phyloP scores from a whole-genome alignment of 2,329 filamentous ascomycete species.

The Mariannaea sp. region DNA sequence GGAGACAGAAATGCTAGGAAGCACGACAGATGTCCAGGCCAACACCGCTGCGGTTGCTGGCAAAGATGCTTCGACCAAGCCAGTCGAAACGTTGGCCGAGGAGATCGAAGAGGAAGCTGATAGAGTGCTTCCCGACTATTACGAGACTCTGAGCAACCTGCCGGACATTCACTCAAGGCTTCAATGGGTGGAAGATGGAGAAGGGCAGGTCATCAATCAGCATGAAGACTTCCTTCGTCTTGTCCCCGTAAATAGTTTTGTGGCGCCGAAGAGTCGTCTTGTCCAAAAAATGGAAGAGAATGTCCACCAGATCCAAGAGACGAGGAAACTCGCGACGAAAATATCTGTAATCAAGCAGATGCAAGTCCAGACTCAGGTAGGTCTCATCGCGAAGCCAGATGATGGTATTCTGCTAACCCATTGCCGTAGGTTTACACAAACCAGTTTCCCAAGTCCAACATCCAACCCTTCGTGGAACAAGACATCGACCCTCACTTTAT shows the following conservation, averaged over 20 bases:
- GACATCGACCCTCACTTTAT: slow-evolving; percentile 90
- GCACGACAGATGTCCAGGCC: slow-evolving; percentile 45
- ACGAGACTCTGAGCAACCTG: slow-evolving; percentile 82
- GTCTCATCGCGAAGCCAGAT: slow-evolving; percentile 20
- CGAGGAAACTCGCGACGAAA: slow-evolving; percentile 92
- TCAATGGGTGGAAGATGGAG: slow-evolving; percentile 86
- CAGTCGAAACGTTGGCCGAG: slow-evolving; percentile 82
- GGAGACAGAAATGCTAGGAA: slow-evolving; percentile 61
- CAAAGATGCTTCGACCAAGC: slow-evolving; percentile 53
- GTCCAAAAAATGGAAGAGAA: slow-evolving; percentile 85
- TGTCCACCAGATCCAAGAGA: slow-evolving; percentile 94
- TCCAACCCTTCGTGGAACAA: slow-evolving; percentile 82
- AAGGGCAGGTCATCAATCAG: slow-evolving; percentile 87
- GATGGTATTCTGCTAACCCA: slow-evolving; percentile 15
- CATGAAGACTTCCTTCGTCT: slow-evolving; percentile 83
- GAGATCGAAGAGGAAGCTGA: slow-evolving; percentile 92
- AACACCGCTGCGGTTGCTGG: slow-evolving; percentile 46
- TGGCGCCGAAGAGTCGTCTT: slow-evolving; percentile 73
- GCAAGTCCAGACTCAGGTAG: slow-evolving; percentile 94
- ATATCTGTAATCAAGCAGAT: slow-evolving; percentile 99
- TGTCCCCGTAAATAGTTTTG: slow-evolving; percentile 75
- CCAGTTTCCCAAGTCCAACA: slow-evolving; percentile 96
- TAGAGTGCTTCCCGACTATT: slow-evolving; percentile 88
- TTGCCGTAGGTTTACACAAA: slow-evolving; percentile 82
- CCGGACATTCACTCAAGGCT: slow-evolving; percentile 81